Evolutionary conservation across 108 stramenopile genomes (phyloP), one percentile per base, ranked within the genome.

Genomic region (Pseudonitzschia pungens): DNA sequence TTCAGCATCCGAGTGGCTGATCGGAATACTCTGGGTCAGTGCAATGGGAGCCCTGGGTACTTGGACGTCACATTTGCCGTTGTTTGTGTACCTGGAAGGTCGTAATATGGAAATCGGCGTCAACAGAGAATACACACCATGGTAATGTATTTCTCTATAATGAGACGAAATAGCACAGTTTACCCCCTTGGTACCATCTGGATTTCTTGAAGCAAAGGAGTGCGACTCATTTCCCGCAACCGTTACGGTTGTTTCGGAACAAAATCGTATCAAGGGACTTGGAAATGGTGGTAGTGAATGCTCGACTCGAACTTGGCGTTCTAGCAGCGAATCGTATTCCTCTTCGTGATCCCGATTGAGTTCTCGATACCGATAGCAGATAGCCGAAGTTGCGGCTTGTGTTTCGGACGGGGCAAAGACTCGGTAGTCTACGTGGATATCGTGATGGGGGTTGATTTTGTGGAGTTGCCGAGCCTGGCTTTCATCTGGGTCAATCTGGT

Each of bases 61-160:
- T 6, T 43, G 6, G 16, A 2, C 14, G 45, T 48, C 45, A 48
- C 45, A 18, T 14, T 18, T 11, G 14, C 45, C 14, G 16, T 48
- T 18, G 52, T 15, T 16, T n/a, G 69, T 36, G 56, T 80, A 71
- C 67, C 71, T 71, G 28, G 72, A 64, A 53, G 59, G 52, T 70
- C 76, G 59, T 4, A 82, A 41, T 45, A 82, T 77, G 22, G 81
- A 69, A 31, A 32, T 32, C 21, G 81, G 81, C n/a, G 68, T 72
- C 44, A 73, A 27, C 53, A 82, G 31, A 5, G 81, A 76, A 74
- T 82, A 82, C 62, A 82, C 67, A 18, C 81, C 81, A 28, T 62
- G 36, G 36, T 62, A 41, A 40, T 65, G 43, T 32, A 72, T 44
- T 59, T 58, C 56, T 40, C 75, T 57, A 18, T 48, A 26, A 41